These are phyloP conservation scores for Coemansia asiatica DNA, from an alignment of 192 early-diverging fungal species.

Conservation along the genomic window DNA sequence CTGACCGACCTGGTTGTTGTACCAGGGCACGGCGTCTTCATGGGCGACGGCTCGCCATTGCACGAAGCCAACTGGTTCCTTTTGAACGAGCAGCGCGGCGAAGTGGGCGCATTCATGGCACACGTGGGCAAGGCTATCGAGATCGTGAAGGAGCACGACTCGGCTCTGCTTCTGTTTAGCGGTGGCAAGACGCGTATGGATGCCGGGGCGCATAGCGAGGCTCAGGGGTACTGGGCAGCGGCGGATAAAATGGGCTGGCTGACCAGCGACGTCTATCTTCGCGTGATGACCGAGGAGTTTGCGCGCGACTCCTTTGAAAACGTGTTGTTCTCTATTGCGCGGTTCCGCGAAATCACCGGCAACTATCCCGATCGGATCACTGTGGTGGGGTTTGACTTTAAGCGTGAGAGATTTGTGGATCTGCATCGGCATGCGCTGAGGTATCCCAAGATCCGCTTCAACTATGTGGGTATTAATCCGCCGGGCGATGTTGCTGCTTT, in stretches of 20 bases:
- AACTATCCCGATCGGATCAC: constrained; percentile 51
- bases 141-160: constrained; percentile 39
- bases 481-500: constrained; percentile 23
- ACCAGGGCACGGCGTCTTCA: constrained; percentile 51
- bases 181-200: constrained; percentile 48
- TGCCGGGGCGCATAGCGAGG: constrained; percentile 52
- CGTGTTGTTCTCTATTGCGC: constrained; percentile 55
- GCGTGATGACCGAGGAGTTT: constrained; percentile 55
- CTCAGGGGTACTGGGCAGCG: constrained; percentile 54
- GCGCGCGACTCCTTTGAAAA: constrained; percentile 60
- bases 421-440: constrained; percentile 49
- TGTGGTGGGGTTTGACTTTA: constrained; percentile 51
- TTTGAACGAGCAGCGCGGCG: constrained; percentile 40
- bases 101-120: constrained; percentile 51
- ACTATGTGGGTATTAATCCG: constrained; percentile 52
- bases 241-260: constrained; percentile 54
- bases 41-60: constrained; percentile 42
- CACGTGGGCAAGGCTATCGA: constrained; percentile 50
- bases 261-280: constrained; percentile 33
- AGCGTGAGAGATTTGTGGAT: constrained; percentile 43
- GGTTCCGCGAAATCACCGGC: constrained; percentile 56
- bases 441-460: constrained; percentile 52
- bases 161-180: constrained; percentile 52
- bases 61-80: constrained; percentile 51
- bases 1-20: constrained; percentile 55